Evolutionary conservation across 805 yeast species (phyloP).

Genomic region (Saccharomycodes ludwigii): DNA sequence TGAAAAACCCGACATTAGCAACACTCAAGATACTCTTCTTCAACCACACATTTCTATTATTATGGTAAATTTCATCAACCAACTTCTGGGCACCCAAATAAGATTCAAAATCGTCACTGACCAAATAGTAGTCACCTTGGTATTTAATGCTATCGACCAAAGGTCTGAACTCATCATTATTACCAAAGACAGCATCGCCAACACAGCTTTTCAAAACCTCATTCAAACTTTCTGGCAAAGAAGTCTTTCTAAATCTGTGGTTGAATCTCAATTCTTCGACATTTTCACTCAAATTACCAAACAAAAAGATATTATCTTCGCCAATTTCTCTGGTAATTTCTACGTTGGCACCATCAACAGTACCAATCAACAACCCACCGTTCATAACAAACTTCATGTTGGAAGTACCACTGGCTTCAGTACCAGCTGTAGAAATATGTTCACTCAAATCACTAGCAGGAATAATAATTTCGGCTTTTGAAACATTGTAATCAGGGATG

Average conservation of each 20-base stretch:
- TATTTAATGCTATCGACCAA: conserved; percentile 55
- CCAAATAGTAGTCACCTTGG: conserved; percentile 81
- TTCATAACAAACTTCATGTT: conserved; percentile 92
- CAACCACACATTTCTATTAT: conserved; percentile 59
- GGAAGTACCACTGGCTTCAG: conserved; percentile 93
- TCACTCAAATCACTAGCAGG: conserved; percentile 88
- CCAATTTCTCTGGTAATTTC: conserved; percentile 91
- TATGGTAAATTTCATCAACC: conserved; percentile 57
- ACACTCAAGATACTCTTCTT: conserved; percentile 67
- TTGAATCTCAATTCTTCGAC: conserved; percentile 76
- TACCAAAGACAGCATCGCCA: conserved; percentile 45
- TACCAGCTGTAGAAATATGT: conserved; percentile 94
- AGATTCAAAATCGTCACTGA: conserved; percentile 79
- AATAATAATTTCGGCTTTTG: conserved; percentile 81
- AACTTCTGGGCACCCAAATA: conserved; percentile 71
- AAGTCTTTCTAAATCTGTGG: conserved; percentile 46
- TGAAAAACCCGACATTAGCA: conserved; percentile 89
- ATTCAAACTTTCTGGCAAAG: conserved; percentile 45
- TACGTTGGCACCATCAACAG: conserved; percentile 95
- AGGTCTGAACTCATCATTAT: conserved; percentile 45
- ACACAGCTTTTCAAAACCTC: too few relatives aligned
- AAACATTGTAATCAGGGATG: conserved; percentile 86
- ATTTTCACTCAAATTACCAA: conserved; percentile 82
- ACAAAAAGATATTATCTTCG: conserved; percentile 82
- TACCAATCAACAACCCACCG: conserved; percentile 90